Percentiles rank a stretch among this genome's conserved stretches.
Evolutionary conservation across 1,284 basidiomycete species (phyloP).

Genomic region (Wolfiporia cocos): DNA sequence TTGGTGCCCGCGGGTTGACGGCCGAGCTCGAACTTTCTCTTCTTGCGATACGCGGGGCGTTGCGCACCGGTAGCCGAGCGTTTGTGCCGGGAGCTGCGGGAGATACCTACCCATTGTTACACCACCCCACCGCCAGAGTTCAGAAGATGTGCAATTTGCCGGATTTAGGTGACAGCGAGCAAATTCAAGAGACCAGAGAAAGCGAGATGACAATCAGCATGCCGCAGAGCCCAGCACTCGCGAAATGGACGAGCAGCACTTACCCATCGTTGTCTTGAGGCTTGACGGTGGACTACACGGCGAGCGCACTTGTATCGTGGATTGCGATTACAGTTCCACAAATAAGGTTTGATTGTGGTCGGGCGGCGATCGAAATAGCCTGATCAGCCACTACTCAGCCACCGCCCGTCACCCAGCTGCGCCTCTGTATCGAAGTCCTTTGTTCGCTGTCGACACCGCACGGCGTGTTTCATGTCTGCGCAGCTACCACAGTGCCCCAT

Average conservation of each 20-base stretch:
- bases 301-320: conserved; percentile 21
- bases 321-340: conserved; percentile 25
- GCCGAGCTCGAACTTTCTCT: conserved; percentile 98
- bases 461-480: too few species aligned
- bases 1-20: conserved; percentile 95
- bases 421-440: background rate
- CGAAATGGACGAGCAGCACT: conserved; percentile 18
- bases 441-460: background rate
- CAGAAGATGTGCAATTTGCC: too few species aligned
- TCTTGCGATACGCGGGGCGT: conserved; percentile 95
- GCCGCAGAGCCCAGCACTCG: too few species aligned
- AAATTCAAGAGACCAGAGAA: too few species aligned
- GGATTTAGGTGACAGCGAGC: too few species aligned
- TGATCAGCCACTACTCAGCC: conserved; percentile 2
- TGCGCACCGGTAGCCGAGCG: conserved; percentile 90
- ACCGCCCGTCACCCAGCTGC: background rate
- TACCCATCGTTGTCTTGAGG: conserved; percentile 35
- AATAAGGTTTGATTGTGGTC: conserved; percentile 22
- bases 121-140: too few species aligned
- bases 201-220: too few species aligned
- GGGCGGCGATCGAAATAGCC: background rate
- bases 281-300: conserved; percentile 24
- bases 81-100: conserved; percentile 92
- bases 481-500: too few species aligned
- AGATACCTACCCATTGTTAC: conserved; percentile 70